Conservation (phyloP, 495 filamentous ascomycete genomes). For the Podospora didyma region DNA sequence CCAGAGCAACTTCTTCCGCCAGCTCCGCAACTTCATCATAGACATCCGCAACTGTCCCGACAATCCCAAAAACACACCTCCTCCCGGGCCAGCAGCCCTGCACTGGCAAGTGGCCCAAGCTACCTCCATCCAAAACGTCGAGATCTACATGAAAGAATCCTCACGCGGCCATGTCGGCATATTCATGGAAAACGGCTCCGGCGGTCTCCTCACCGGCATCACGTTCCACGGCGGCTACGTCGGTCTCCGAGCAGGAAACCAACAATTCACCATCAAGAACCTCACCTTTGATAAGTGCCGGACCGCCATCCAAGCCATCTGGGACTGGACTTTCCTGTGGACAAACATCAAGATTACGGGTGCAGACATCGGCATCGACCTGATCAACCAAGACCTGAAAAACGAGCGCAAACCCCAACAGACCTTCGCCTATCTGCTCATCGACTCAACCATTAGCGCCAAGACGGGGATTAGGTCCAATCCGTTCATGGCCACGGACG, state of each 20-base stretch:
- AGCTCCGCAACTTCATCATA: slow-evolving; percentile 85
- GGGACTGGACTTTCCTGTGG: slow-evolving; percentile 86
- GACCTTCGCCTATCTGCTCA: too few relatives aligned
- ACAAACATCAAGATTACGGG: slow-evolving; percentile 41
- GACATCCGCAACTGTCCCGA: slow-evolving; percentile 73
- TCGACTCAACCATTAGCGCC: too few relatives aligned
- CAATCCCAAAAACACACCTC: slow-evolving; percentile 42
- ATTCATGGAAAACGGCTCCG: slow-evolving; percentile 90
- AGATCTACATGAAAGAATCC: slow-evolving; percentile 62
- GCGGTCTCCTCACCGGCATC: slow-evolving; percentile 78
- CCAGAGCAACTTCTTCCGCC: slow-evolving; percentile 94
- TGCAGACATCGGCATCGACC: slow-evolving; percentile 46
- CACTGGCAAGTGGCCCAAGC: slow-evolving; percentile 97
- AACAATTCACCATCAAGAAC: slow-evolving; percentile 87
- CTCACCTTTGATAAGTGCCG: slow-evolving; percentile 76
- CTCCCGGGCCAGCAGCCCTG: slow-evolving; percentile 53
- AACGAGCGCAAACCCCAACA: too few relatives aligned
- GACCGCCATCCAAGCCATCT: slow-evolving; percentile 82
- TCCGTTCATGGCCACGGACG: too few relatives aligned
- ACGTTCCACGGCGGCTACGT: slow-evolving; percentile 78
- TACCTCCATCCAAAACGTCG: slow-evolving; percentile 81
- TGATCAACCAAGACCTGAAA: too few relatives aligned
- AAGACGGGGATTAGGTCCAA: too few relatives aligned
- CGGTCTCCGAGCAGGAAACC: slow-evolving; percentile 71
- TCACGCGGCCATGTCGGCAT: slow-evolving; percentile 54